Percentiles rank a stretch among this genome's conserved stretches.
phyloP scores from a whole-genome alignment of 2,329 filamentous ascomycete genomes.

The Spiromastix sp. region DNA sequence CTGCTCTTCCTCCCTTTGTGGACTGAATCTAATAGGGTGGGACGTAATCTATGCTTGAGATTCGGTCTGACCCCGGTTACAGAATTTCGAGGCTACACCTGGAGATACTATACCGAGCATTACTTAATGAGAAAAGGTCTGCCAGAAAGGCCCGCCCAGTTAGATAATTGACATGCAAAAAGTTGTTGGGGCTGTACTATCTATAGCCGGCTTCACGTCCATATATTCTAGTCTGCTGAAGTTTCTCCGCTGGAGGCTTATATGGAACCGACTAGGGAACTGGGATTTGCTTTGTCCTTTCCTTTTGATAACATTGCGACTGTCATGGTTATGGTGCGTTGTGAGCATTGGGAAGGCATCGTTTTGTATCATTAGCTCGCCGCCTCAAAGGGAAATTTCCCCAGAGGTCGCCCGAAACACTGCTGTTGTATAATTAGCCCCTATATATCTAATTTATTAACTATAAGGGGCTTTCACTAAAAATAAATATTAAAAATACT shows the following conservation, averaged over 20 bases:
- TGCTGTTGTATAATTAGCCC: too few species aligned
- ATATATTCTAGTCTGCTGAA: too few species aligned
- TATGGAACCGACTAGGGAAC: not conserved
- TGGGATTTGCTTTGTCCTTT: not conserved
- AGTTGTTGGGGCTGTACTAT: not conserved
- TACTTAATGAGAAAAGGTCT: slow-evolving; percentile 8
- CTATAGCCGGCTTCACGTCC: not conserved
- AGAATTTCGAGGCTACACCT: slow-evolving; percentile 5
- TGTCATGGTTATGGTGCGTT: too few species aligned
- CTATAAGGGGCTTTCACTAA: too few species aligned
- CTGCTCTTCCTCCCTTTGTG: slow-evolving; percentile 12
- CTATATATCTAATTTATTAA: too few species aligned
- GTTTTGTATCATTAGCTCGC: too few species aligned
- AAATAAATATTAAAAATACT: too few species aligned
- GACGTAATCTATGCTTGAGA: slow-evolving; percentile 6
- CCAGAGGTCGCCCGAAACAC: too few species aligned
- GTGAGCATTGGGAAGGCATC: too few species aligned
- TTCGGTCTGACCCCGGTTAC: slow-evolving; percentile 8
- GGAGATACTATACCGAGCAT: slow-evolving; percentile 10
- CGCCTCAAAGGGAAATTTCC: too few species aligned
- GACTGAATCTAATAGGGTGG: slow-evolving; percentile 8
- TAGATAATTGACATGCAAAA: not conserved
- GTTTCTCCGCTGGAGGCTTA: not conserved
- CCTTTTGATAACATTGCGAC: too few species aligned
- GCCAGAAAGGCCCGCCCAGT: not conserved